These are phyloP conservation scores for Lactarius quietus DNA, from an alignment of 768 basidiomycete genomes.

Conservation along the genomic window DNA sequence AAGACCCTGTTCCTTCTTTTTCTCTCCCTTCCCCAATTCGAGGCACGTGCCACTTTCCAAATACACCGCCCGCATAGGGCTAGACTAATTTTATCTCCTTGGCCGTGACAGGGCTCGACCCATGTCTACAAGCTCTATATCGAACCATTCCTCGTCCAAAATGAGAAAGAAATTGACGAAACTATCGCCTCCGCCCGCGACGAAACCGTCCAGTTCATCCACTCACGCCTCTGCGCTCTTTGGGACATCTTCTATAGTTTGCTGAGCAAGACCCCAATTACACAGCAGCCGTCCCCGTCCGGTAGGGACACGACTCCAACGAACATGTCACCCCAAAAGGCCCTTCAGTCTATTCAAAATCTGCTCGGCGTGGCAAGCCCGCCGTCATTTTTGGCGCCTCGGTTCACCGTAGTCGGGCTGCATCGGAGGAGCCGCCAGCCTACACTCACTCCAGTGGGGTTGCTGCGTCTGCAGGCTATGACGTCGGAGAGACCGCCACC, in stretches of 20 bases:
- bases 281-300: conserved; percentile 8
- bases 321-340: conserved; percentile 24
- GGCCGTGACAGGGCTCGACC: conserved; percentile 52
- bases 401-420: background rate
- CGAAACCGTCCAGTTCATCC: conserved; percentile 53
- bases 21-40: conserved; percentile 63
- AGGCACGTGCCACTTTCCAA: conserved; percentile 41
- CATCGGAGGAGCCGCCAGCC: background rate
- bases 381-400: background rate
- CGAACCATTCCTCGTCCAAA: conserved; percentile 54
- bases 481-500: background rate
- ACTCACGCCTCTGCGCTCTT: conserved; percentile 46
- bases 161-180: conserved; percentile 60
- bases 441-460: background rate
- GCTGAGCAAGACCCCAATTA: conserved; percentile 39
- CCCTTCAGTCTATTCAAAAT: conserved; percentile 8
- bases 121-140: conserved; percentile 60
- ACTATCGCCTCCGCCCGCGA: conserved; percentile 52
- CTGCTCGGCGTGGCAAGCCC: background rate
- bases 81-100: background rate
- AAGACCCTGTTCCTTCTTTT: conserved; percentile 67
- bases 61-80: background rate
- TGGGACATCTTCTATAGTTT: conserved; percentile 46
- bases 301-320: conserved; percentile 6
- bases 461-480: conserved; percentile 6